A percentile compares a stretch with the other conserved stretches of the same genome.
phyloP scores from a whole-genome alignment of 768 basidiomycete genomes.

The Lactarius deliciosus region DNA sequence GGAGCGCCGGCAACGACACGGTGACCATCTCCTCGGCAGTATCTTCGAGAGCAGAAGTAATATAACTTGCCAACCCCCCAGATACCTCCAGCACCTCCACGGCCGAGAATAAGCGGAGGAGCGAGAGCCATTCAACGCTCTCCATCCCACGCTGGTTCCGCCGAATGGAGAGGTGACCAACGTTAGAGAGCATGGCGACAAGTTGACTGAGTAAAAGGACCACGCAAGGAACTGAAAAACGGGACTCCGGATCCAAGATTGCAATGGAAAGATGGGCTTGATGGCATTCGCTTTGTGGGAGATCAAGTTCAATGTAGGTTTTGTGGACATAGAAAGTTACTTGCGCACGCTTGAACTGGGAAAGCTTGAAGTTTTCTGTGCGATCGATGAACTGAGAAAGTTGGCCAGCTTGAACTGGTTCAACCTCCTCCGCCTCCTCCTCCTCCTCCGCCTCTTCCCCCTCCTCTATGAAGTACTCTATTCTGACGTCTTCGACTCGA shows the following conservation, averaged over 20 bases:
- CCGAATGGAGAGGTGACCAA: not conserved
- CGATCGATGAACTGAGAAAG: not conserved
- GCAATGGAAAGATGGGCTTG: not conserved
- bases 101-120: not conserved
- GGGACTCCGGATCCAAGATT: too few species aligned
- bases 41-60: not conserved
- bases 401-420: not conserved
- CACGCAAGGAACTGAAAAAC: not conserved
- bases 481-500: not conserved
- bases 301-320: not conserved
- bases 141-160: too few species aligned
- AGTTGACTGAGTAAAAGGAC: not conserved
- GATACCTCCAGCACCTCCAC: not conserved
- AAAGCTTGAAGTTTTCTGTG: not conserved
- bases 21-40: not conserved
- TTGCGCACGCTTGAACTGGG: not conserved
- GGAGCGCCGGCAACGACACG: not conserved
- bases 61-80: not conserved
- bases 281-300: not conserved
- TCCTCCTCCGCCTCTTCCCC: not conserved
- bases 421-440: not conserved
- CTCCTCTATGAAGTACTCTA: not conserved
- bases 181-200: not conserved
- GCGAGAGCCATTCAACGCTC: not conserved
- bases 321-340: not conserved